Evolutionary conservation across 495 filamentous ascomycete species (phyloP), one percentile per base, ranked within the genome.

Genomic region (Entonaema liquescens): DNA sequence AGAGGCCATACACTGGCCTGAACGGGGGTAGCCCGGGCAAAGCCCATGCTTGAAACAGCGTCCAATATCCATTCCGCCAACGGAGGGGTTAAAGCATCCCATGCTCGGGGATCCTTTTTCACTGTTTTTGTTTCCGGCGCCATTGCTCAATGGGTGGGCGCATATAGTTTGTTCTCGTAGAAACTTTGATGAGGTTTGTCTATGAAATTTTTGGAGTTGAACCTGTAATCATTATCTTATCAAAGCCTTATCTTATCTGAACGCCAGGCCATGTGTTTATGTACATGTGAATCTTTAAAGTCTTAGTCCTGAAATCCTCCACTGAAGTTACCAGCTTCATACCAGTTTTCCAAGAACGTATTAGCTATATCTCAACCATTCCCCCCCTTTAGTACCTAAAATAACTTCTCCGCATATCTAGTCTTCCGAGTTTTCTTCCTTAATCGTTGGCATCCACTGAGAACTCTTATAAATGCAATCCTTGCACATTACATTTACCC

Each of bases 31-130:
- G 95, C 96, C 72, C 89, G 88, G 50, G 83, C 84, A 78, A 97
- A 97, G 50, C 93, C 92, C 90, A 94, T 93, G 57, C 88, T 88
- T 26, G 87, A 83, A 66, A 97, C 87, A 36, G 94, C 95, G 60
- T 95, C 92, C 29, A 95, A 84, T 29, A 94, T 87, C 95, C 95
- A 99, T 88, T 92, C 87, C 62, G 93, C 92, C n/a, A 99, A 82
- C 12, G 89, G 77, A 5, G 92, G 93, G 3, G 85, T 89, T 29
- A 98, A 81, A 6, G 85, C 90, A 76, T 91, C 89, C 94, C 95
- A 98, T 25, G 92, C 87, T 71, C 93, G 74, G 13, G 81, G 81
- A 58, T 86, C 75, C 44, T 81, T 86, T 61, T 83, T 78, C 5
- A 66, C 19, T 5, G 59, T 62, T 62, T 69, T 75, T 11, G 70